Conservation (phyloP, 495 filamentous ascomycete genomes). For the Pyrenopolyporus hunteri region DNA sequence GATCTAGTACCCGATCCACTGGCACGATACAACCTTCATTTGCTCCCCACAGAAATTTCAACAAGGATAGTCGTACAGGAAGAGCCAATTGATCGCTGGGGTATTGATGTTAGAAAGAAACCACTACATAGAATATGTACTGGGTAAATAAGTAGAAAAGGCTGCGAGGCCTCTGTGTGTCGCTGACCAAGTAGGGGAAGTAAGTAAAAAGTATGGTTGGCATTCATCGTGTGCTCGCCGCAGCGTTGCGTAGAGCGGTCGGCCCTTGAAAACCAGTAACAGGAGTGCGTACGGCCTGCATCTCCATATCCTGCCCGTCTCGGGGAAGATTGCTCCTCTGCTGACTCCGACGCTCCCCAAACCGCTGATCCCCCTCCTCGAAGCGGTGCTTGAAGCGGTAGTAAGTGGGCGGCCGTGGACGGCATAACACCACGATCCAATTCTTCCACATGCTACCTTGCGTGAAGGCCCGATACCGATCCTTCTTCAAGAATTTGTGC, state of each 20-base stretch:
- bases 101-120: slow-evolving; percentile 23
- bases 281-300: slow-evolving; percentile 48
- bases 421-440: slow-evolving; percentile 78
- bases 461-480: slow-evolving; percentile 88
- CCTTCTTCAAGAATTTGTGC: slow-evolving; percentile 89
- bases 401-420: slow-evolving; percentile 88
- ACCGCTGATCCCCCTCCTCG: slow-evolving; percentile 82
- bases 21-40: no score
- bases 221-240: slow-evolving; percentile 27
- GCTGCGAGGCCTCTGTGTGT: no score
- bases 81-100: slow-evolving; percentile 11
- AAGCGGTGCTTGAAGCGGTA: slow-evolving; percentile 83
- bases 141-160: neutral
- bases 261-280: slow-evolving; percentile 45
- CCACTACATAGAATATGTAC: slow-evolving; percentile 14
- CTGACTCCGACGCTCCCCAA: slow-evolving; percentile 52
- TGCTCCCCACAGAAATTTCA: no score
- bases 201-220: neutral
- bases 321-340: slow-evolving; percentile 13
- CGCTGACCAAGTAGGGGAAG: neutral
- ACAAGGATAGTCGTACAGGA: slow-evolving; percentile 6
- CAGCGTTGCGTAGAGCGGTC: slow-evolving; percentile 38
- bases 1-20: no score
- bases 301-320: slow-evolving; percentile 47
- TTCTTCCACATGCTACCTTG: slow-evolving; percentile 79